A percentile compares a stretch with the other conserved stretches of the same genome.
Conservation (phyloP, 441 rosid genomes). For the Gossypium gossypioides region DNA sequence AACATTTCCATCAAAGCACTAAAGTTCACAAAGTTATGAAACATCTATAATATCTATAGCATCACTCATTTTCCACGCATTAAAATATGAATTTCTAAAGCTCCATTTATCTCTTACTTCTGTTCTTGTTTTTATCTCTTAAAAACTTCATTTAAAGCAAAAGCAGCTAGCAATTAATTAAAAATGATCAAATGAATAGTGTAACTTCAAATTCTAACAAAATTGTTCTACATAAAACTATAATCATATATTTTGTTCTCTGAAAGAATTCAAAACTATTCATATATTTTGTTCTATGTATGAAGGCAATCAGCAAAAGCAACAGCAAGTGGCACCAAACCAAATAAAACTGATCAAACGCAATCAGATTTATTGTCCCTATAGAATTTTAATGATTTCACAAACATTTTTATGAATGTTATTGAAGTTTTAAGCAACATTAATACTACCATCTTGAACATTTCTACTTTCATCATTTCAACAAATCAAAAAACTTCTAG, state of each 20-base stretch:
- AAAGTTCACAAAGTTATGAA: not conserved
- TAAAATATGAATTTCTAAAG: constrained; percentile 2
- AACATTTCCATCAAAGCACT: not conserved
- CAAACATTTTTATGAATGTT: not conserved
- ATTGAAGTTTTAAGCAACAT: not conserved
- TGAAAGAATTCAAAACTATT: not conserved
- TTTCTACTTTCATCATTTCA: not conserved
- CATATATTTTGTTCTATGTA: not conserved
- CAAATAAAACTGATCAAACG: not conserved
- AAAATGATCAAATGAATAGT: not conserved
- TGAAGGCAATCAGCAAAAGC: not conserved
- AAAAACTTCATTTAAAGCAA: not conserved
- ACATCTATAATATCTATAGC: not conserved
- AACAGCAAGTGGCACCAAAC: not conserved
- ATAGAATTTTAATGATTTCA: not conserved
- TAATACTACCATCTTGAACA: not conserved
- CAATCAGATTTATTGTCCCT: not conserved
- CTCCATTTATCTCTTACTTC: not conserved
- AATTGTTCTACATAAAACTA: not conserved
- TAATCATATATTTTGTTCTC: not conserved
- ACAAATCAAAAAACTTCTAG: not conserved
- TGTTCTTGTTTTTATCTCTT: not conserved
- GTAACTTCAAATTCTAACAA: not conserved
- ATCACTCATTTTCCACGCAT: not conserved
- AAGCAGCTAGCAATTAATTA: not conserved